These are phyloP conservation scores for Hyphodiscus hymeniophilus DNA, from an alignment of 495 filamentous ascomycete species.

Conservation along the genomic window DNA sequence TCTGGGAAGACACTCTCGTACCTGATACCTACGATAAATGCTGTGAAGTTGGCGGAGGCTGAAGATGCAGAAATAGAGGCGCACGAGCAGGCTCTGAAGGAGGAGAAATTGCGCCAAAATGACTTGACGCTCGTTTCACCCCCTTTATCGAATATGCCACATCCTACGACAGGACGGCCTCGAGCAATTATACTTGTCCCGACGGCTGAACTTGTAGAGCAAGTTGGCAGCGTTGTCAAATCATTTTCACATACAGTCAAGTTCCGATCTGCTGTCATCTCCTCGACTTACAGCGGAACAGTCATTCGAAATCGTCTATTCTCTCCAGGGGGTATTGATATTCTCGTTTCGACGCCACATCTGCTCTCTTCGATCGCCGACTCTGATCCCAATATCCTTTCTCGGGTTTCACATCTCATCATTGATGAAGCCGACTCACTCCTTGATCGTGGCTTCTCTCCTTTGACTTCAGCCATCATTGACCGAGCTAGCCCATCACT, in stretches of 20 bases:
- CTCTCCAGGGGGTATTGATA: constrained; percentile 70
- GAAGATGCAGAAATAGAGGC: constrained; percentile 47
- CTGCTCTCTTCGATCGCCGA: constrained; percentile 78
- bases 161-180: constrained; percentile 67
- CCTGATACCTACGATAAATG: constrained; percentile 70
- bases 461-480: constrained; percentile 72
- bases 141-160: constrained; percentile 51
- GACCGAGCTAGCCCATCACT: constrained; percentile 69
- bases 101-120: constrained; percentile 34
- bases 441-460: constrained; percentile 83
- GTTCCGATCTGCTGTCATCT: constrained; percentile 70
- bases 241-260: constrained; percentile 72
- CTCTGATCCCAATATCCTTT: constrained; percentile 79
- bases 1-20: constrained; percentile 96
- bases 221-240: constrained; percentile 75
- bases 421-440: constrained; percentile 94
- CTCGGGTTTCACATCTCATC: constrained; percentile 76
- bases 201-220: constrained; percentile 85
- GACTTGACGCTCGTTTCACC: constrained; percentile 21
- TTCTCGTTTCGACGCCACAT: constrained; percentile 82
- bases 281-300: constrained; percentile 60
- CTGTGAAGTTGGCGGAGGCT: constrained; percentile 69
- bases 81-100: constrained; percentile 38
- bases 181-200: constrained; percentile 84
- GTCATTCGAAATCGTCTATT: constrained; percentile 87